Percentiles rank a stretch among this genome's conserved stretches.
phyloP scores from a whole-genome alignment of 225 moss, liverwort and hornwort species.

The Physcomitrium patens region DNA sequence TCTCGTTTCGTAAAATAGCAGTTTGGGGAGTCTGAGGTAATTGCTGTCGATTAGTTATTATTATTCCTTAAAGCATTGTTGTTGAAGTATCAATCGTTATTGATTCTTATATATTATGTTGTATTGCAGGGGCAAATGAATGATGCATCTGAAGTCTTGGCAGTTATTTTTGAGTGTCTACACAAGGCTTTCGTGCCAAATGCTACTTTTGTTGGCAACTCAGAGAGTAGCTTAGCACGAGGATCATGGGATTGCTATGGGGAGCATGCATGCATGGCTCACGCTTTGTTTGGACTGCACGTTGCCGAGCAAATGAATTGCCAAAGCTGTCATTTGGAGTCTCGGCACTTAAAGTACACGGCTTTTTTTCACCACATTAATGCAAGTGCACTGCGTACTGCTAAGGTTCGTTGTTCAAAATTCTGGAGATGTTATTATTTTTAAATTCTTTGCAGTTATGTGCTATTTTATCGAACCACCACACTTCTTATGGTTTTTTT shows the following conservation, averaged over 20 bases:
- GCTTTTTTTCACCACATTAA: slow-evolving; percentile 54
- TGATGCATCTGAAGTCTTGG: slow-evolving; percentile 56
- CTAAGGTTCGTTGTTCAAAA: slow-evolving; percentile 34
- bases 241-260: slow-evolving; percentile 56
- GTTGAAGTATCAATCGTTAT: slow-evolving; percentile 13
- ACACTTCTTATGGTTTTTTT: too few species aligned
- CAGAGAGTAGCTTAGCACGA: slow-evolving; percentile 42
- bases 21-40: not conserved
- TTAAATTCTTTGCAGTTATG: too few species aligned
- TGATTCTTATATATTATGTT: not conserved
- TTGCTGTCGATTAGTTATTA: not conserved
- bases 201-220: slow-evolving; percentile 38
- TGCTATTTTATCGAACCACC: too few species aligned
- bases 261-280: slow-evolving; percentile 46
- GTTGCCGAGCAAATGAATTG: slow-evolving; percentile 57
- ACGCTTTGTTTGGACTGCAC: slow-evolving; percentile 52
- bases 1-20: not conserved
- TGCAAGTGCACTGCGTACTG: slow-evolving; percentile 54
- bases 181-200: slow-evolving; percentile 52
- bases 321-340: slow-evolving; percentile 47
- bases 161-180: slow-evolving; percentile 52
- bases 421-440: too few species aligned
- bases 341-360: slow-evolving; percentile 55
- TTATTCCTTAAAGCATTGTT: not conserved
- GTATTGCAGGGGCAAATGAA: slow-evolving; percentile 55